Percentiles rank a stretch among this genome's conserved stretches.
Conservation (phyloP, 83 land plant genomes). For the Thuja plicata region DNA sequence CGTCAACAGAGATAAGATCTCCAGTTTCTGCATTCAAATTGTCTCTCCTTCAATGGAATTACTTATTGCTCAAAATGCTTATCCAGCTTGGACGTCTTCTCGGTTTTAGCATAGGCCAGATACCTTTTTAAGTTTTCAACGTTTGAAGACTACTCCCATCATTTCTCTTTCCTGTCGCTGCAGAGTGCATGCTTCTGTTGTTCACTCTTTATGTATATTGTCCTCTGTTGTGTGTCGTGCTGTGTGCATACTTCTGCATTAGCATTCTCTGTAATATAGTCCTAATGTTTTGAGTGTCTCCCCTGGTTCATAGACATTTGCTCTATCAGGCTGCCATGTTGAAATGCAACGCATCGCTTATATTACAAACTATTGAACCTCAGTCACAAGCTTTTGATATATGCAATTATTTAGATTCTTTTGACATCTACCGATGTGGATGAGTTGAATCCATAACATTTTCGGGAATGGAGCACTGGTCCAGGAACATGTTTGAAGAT, state of each 20-base stretch:
- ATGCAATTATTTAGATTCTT: neutral
- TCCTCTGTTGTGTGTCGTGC: neutral
- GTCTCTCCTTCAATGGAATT: neutral
- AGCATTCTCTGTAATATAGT: constrained; percentile 2
- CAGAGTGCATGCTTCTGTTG: neutral
- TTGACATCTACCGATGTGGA: neutral
- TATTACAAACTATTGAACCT: neutral
- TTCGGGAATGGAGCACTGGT: constrained; percentile 5
- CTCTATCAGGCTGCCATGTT: neutral
- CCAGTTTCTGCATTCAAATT: neutral
- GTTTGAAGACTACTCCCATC: neutral
- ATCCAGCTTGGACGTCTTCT: neutral
- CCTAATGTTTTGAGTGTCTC: neutral
- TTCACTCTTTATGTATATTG: neutral
- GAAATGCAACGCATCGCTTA: constrained; percentile 7
- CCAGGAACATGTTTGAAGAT: neutral
- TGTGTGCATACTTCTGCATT: neutral
- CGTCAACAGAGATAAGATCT: neutral
- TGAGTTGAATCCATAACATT: neutral
- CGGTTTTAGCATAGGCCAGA: neutral
- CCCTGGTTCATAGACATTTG: neutral
- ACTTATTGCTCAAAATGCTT: neutral
- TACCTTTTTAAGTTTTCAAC: neutral
- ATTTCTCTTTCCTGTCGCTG: neutral
- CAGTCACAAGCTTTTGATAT: neutral